Conservation (phyloP, 192 early-diverging fungal species). For the Linnemannia schmuckeri region DNA sequence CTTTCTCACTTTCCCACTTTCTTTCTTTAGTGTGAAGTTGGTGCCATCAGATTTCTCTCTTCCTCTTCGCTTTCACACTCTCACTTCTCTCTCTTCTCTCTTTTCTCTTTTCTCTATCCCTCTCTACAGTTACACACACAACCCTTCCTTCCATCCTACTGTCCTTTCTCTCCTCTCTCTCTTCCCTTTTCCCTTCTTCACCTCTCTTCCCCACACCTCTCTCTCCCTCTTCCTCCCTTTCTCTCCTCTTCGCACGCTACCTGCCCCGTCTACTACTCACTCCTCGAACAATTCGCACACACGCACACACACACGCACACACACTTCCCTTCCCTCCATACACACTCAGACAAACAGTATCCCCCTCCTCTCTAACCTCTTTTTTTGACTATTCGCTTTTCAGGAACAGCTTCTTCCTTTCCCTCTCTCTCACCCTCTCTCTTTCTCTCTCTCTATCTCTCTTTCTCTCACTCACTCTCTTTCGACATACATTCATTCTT, state of each 20-base stretch:
- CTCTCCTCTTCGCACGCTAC: background rate
- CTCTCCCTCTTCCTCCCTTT: background rate
- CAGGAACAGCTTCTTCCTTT: background rate
- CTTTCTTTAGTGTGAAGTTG: background rate
- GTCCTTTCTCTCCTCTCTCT: conserved; percentile 10
- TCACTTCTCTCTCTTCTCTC: background rate
- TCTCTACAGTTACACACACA: background rate
- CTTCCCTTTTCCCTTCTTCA: background rate
- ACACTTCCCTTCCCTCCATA: too few relatives aligned
- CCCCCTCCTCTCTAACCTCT: too few relatives aligned
- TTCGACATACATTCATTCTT: background rate
- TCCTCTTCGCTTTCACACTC: background rate
- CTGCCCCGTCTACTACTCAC: background rate
- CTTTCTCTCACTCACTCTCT: background rate
- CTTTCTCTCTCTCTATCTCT: too few relatives aligned
- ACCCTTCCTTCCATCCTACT: background rate
- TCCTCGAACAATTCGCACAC: background rate
- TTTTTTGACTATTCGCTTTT: background rate
- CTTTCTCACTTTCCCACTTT: background rate
- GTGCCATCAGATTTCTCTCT: background rate
- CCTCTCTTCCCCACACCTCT: background rate
- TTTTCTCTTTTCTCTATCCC: background rate
- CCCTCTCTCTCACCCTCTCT: too few relatives aligned
- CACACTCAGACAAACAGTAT: too few relatives aligned
- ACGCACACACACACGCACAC: background rate